Conservation (phyloP, 2,329 filamentous ascomycete species). For the Tolypocladium tropicale region DNA sequence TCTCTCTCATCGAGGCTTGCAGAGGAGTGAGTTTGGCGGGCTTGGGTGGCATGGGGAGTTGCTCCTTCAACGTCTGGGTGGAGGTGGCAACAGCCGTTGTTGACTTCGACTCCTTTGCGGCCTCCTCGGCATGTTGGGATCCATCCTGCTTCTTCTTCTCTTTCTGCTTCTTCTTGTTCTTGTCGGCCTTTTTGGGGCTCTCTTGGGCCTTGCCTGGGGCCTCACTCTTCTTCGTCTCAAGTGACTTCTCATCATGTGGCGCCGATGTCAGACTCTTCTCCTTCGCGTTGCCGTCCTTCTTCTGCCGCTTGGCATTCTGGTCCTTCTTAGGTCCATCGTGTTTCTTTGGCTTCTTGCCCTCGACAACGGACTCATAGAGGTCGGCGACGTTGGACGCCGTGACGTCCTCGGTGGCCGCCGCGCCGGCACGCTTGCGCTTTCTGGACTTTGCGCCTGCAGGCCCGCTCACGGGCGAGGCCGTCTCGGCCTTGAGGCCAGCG, state of each 20-base stretch:
- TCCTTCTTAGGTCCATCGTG: conserved; percentile 14
- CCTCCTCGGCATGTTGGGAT: conserved; percentile 2
- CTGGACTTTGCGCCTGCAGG: conserved; percentile 37
- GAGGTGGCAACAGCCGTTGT: conserved; percentile 8
- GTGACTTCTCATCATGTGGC: conserved; percentile 22
- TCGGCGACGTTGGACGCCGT: conserved; percentile 63
- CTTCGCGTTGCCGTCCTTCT: conserved; percentile 7
- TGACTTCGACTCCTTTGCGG: conserved; percentile 10
- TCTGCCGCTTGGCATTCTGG: conserved; percentile 9
- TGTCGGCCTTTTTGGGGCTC: conserved; percentile 30
- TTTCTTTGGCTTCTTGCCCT: conserved; percentile 42
- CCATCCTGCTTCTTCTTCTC: conserved; percentile 12
- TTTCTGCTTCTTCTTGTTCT: conserved; percentile 19
- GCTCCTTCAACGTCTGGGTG: conserved; percentile 12
- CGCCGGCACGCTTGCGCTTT: conserved; percentile 42
- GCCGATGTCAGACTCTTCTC: conserved; percentile 18
- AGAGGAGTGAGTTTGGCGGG: conserved; percentile 71
- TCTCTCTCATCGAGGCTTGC: conserved; percentile 88
- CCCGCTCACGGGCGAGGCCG: conserved; percentile 20
- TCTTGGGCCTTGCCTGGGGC: conserved; percentile 7
- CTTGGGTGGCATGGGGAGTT: conserved; percentile 29
- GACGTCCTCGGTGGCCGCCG: conserved; percentile 31
- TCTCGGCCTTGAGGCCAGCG: conserved; percentile 61
- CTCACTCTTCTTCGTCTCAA: conserved; percentile 1
- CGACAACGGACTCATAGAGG: conserved; percentile 71